Evolutionary conservation across 2,329 filamentous ascomycete species (phyloP).

Genomic region (Fusarium nematophilum): DNA sequence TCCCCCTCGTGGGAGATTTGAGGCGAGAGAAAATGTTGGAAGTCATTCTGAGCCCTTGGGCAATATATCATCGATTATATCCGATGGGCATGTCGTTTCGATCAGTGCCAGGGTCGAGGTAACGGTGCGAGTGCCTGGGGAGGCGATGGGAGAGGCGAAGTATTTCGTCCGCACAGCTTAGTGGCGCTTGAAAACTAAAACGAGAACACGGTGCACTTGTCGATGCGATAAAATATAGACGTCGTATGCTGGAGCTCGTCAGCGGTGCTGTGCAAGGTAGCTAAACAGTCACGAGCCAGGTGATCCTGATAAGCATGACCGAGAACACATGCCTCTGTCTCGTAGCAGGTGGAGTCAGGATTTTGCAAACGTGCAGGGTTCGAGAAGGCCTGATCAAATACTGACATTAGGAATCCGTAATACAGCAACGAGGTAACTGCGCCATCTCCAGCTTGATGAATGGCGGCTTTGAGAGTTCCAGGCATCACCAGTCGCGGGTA

Average conservation of each 20-base stretch:
- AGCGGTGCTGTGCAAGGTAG: constrained; percentile 11
- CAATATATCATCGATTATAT: constrained; percentile 14
- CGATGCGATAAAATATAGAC: background rate
- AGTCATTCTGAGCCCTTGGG: constrained; percentile 51
- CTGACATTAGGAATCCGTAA: background rate
- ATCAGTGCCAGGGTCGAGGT: background rate
- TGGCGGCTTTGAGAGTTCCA: constrained; percentile 21
- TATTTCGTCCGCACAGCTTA: too few relatives aligned
- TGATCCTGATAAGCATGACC: constrained; percentile 42
- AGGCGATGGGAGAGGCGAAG: background rate
- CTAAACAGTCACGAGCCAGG: constrained; percentile 35
- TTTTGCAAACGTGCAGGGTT: background rate
- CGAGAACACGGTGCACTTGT: background rate
- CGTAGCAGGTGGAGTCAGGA: background rate
- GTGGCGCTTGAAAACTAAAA: too few relatives aligned
- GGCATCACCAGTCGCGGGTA: constrained; percentile 41
- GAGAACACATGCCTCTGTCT: constrained; percentile 32
- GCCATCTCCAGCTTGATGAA: constrained; percentile 11
- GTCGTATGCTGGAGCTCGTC: background rate
- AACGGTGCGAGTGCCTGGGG: background rate
- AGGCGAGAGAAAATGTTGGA: constrained; percentile 62
- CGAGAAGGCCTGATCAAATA: background rate
- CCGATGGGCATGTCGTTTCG: constrained; percentile 30
- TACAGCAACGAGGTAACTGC: background rate
- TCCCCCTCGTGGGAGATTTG: constrained; percentile 40